Evolutionary conservation across 2,329 filamentous ascomycete genomes (phyloP), one percentile per base, ranked within the genome.

Genomic region (Aspergillus oerlinghausenensis): DNA sequence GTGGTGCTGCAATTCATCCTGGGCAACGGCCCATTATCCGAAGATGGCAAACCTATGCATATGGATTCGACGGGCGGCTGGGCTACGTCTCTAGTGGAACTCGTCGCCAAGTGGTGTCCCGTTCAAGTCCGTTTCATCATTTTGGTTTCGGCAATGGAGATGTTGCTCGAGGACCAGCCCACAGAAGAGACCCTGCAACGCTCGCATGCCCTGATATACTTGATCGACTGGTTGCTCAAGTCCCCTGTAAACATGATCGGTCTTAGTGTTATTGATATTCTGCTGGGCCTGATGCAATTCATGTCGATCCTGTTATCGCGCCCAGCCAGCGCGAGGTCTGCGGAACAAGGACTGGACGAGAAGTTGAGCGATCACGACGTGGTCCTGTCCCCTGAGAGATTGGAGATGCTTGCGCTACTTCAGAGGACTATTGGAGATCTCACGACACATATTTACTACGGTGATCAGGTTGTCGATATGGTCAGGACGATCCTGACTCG

Each of bases 391-490:
- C 81, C 80, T 2, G 70, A 75, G 17, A 82, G 87, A 51, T 80
- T 81, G 60, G 82, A 87, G 63, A 79, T 97, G 17, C 77, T 96
- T 28, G 73, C 79, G 35, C 84, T 87, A 32, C 81, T 97, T 17
- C 88, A 94, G 70, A 82, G 84, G 63, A 96, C 90, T 74, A 92
- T 97, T 59, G 91, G 91, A n/a, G 86, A 92, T 70, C 79, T 99
- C 28, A 92, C 92, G 2, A 96, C 90, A 0, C 94, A 99, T 69
- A 87, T 97, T 32, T 99, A 99, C 77, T 99, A 99, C 71, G 90
- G 90, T 1, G 93, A 97, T 65, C 94, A 99, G 73, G 90, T 97
- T 55, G 87, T 89, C 1, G 94, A 99, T 73, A 97, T 97, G 91
- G 86, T 97, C 52, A 83, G 86, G 21, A 86, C 90, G 0, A 87